A percentile compares a stretch with the other conserved stretches of the same genome.
These are phyloP conservation scores for Phialophora tarda DNA, from an alignment of 2,329 filamentous ascomycete species.

Conservation along the genomic window DNA sequence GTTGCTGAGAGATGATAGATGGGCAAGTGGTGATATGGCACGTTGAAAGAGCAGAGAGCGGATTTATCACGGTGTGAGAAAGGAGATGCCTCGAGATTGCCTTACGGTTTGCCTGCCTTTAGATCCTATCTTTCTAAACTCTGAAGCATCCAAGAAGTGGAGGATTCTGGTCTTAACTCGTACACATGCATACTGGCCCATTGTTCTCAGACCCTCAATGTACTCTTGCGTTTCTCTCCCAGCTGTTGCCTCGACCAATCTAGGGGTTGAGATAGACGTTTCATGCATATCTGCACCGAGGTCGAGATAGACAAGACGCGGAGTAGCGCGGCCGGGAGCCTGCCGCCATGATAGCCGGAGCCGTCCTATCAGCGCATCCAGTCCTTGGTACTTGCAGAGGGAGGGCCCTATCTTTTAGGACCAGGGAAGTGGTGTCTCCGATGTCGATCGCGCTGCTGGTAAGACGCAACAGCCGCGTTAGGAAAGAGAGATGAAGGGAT, in stretches of 20 bases:
- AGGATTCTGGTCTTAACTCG: not conserved
- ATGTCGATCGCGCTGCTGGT: constrained; percentile 17
- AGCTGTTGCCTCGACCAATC: not conserved
- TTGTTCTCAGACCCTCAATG: not conserved
- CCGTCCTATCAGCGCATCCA: constrained; percentile 3
- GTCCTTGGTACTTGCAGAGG: not conserved
- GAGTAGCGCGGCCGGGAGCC: constrained; percentile 21
- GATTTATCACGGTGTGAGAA: not conserved
- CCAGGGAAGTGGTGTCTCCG: not conserved
- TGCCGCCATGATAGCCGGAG: constrained; percentile 14
- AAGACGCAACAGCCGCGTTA: constrained; percentile 12
- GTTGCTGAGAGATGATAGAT: not conserved
- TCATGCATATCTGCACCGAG: not conserved
- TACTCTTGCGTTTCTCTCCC: not conserved
- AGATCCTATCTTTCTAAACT: not conserved
- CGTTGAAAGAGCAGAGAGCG: not conserved
- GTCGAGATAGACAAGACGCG: constrained; percentile 22
- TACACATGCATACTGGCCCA: not conserved
- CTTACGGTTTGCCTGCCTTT: not conserved
- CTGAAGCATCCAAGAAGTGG: not conserved
- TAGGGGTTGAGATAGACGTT: constrained; percentile 1
- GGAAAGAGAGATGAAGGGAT: constrained; percentile 26
- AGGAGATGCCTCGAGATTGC: not conserved
- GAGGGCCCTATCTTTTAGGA: not conserved
- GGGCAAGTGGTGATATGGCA: not conserved